Base-by-base conservation (phyloP, 1,139 yeast species). In the Suhomyces bolitotheri region DNA sequence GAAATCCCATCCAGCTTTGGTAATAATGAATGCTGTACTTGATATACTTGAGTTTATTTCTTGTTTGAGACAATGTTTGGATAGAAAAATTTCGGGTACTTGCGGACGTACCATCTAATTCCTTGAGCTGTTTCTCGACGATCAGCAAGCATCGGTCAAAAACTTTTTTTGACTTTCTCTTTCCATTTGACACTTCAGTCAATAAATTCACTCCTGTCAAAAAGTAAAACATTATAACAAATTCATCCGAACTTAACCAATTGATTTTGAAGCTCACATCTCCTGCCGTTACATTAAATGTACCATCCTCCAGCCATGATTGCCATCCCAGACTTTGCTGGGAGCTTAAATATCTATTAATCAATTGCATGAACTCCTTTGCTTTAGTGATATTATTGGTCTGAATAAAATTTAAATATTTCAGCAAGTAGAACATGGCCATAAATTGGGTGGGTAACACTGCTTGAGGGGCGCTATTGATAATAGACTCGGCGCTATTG, bases 171-270 rank as follows among this genome's bases (percentile, higher is more conserved):
- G 76, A 53, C 34, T 62, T 59, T 11, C 49, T 47, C 30, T 56
- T 60, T 4, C 58, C 60, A 35, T 62, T 62, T 47, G 61, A 53
- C 0, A 66, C 51, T 27, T 61, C 66, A 22, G 50, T 47, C 23
- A 68, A 41, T 29, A 61, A 57, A 13, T 59, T 48, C n/a, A 73
- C 49, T 1, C 74, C 77, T 12, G 66, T 60, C 10, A 68, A 46
- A 28, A 70, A 60, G 45, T 69, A 71, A 21, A 70, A 60, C 34
- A 64, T 37, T 12, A 69, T 51, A 3, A 62, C 58, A 46, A 70
- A 71, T 39, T 73, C 77, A 26, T 63, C 64, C 2, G 65, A 54
- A 22, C 62, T 59, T 13, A 73, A 42, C 78, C 79, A 74, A 6
- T 47, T 43, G 11, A 64, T 43, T 29, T 43, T 47, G 40, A 40